phyloP scores from a whole-genome alignment of 2,329 filamentous ascomycete genomes.

The Botrytis pseudocinerea region DNA sequence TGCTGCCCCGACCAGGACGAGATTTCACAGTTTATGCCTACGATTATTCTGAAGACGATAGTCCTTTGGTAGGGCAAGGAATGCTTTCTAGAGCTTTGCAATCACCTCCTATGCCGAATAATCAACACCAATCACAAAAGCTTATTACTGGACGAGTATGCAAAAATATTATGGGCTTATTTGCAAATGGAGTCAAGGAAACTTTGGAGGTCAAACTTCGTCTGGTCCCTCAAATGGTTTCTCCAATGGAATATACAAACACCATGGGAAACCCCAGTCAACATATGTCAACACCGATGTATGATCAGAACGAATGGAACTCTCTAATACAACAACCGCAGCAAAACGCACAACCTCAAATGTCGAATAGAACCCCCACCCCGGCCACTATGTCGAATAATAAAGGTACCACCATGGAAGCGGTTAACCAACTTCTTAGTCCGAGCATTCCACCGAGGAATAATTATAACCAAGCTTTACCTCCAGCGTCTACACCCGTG shows the following conservation, averaged over 20 bases:
- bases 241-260: slow-evolving; percentile 60
- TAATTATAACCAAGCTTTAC: slow-evolving; percentile 27
- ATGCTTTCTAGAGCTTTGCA: slow-evolving; percentile 84
- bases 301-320: slow-evolving; percentile 76
- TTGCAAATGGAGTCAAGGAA: slow-evolving; percentile 79
- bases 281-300: slow-evolving; percentile 56
- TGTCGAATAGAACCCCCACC: slow-evolving; percentile 31
- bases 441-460: slow-evolving; percentile 35
- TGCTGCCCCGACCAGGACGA: slow-evolving; percentile 68
- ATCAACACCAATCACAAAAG: slow-evolving; percentile 61
- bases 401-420: slow-evolving; percentile 40
- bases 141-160: slow-evolving; percentile 88
- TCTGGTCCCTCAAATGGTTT: slow-evolving; percentile 63
- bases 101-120: slow-evolving; percentile 54
- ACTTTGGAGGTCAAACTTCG: slow-evolving; percentile 92
- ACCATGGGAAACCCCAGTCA: slow-evolving; percentile 62
- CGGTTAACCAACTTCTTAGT: slow-evolving; percentile 45
- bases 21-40: slow-evolving; percentile 96
- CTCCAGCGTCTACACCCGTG: slow-evolving; percentile 27
- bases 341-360: slow-evolving; percentile 49
- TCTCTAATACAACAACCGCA: slow-evolving; percentile 70
- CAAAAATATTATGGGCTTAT: slow-evolving; percentile 80
- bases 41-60: slow-evolving; percentile 94
- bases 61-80: slow-evolving; percentile 90
- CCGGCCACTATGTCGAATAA: slow-evolving; percentile 22